These are phyloP conservation scores for Raphanus raphanistrum DNA, from an alignment of 345 rosid species.

Conservation along the genomic window DNA sequence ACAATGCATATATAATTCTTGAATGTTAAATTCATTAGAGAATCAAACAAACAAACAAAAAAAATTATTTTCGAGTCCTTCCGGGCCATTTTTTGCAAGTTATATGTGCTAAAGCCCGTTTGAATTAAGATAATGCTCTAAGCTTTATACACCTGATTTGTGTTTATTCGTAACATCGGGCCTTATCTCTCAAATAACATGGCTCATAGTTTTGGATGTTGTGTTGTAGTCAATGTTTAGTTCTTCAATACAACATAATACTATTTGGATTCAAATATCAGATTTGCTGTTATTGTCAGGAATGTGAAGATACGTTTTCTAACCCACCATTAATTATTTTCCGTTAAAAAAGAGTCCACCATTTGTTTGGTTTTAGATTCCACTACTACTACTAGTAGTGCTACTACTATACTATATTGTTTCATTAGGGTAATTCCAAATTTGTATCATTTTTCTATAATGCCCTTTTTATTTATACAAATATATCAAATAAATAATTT, in stretches of 20 bases:
- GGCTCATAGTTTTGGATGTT: background rate
- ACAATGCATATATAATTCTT: background rate
- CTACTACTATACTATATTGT: no score
- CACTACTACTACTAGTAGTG: no score
- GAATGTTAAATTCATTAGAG: background rate
- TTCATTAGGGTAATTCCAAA: no score
- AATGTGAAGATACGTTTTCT: background rate
- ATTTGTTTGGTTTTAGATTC: background rate
- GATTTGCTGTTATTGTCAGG: background rate
- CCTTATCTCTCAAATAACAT: background rate
- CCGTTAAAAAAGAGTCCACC: background rate
- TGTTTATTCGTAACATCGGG: background rate
- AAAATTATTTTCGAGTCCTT: background rate
- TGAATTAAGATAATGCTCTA: background rate
- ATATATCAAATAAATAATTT: no score
- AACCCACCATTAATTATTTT: background rate
- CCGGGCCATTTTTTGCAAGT: background rate
- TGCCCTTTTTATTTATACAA: no score
- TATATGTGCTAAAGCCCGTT: background rate
- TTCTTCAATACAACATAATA: no score
- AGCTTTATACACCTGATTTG: background rate
- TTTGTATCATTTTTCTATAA: no score
- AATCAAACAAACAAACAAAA: background rate
- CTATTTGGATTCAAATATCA: background rate
- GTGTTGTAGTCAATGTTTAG: background rate